Conservation (phyloP, 768 basidiomycete species). For the Phlebiopsis gigantea region DNA sequence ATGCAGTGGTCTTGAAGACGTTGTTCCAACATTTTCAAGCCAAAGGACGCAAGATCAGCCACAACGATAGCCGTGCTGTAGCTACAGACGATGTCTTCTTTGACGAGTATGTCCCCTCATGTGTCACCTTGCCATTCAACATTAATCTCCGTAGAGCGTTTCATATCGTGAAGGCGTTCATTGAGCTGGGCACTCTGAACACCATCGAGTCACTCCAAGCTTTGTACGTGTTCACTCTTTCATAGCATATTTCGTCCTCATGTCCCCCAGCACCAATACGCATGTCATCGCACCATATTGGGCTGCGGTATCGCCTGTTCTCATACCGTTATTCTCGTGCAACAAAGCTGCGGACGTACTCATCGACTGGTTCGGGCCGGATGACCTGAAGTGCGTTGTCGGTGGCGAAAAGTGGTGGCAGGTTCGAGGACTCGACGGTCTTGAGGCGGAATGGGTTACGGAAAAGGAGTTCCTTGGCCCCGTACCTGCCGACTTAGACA, state of each 20-base stretch:
- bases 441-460: constrained; percentile 62
- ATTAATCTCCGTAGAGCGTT: constrained; percentile 50
- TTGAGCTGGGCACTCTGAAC: constrained; percentile 57
- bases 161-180: constrained; percentile 68
- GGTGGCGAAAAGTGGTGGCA: constrained; percentile 86
- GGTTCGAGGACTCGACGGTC: constrained; percentile 62
- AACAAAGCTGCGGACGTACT: constrained; percentile 62
- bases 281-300: constrained; percentile 65
- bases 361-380: constrained; percentile 66
- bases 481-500: constrained; percentile 15
- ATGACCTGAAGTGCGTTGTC: constrained; percentile 59
- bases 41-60: constrained; percentile 35
- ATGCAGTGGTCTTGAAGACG: constrained; percentile 52
- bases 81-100: constrained; percentile 62
- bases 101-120: constrained; percentile 51
- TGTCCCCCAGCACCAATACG: constrained; percentile 49
- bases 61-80: constrained; percentile 30
- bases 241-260: not conserved
- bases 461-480: constrained; percentile 39
- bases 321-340: constrained; percentile 52
- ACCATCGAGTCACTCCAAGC: constrained; percentile 69
- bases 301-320: constrained; percentile 54
- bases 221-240: constrained; percentile 36
- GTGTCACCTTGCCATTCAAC: not conserved
- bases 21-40: constrained; percentile 42